Conservation (phyloP, 108 stramenopile species). For the Pseudonitzschia delicatissima region DNA sequence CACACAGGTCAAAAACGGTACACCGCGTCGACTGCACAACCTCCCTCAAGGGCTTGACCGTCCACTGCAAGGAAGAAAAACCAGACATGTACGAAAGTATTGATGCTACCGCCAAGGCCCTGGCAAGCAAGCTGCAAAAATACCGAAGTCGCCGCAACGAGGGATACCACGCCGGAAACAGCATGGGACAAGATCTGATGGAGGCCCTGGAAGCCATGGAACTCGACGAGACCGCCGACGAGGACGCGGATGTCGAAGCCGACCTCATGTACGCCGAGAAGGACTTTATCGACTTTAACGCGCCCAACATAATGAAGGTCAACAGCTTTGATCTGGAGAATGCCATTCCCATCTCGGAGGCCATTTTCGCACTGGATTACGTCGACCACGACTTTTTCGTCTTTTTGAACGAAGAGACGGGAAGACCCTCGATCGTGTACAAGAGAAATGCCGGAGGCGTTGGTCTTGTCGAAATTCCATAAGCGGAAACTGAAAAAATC, state of each 20-base stretch:
- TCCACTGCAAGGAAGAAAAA: slow-evolving; percentile 63
- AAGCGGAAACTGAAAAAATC: background rate
- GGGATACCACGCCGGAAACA: slow-evolving; percentile 77
- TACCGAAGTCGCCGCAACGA: slow-evolving; percentile 80
- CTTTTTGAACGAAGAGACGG: slow-evolving; percentile 78
- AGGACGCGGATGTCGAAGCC: slow-evolving; percentile 22
- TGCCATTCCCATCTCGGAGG: slow-evolving; percentile 78
- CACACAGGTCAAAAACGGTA: slow-evolving; percentile 68
- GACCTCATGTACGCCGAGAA: slow-evolving; percentile 1
- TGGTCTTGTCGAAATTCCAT: slow-evolving; percentile 72
- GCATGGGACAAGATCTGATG: slow-evolving; percentile 79
- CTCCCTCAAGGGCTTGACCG: slow-evolving; percentile 72
- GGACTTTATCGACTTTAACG: slow-evolving; percentile 67
- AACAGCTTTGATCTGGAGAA: slow-evolving; percentile 76
- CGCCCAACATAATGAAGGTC: slow-evolving; percentile 72
- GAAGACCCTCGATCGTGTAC: slow-evolving; percentile 82
- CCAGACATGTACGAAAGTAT: slow-evolving; percentile 88
- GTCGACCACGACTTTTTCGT: slow-evolving; percentile 93
- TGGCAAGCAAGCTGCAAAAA: slow-evolving; percentile 73
- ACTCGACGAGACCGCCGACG: slow-evolving; percentile 29
- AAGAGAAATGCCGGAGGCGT: slow-evolving; percentile 89
- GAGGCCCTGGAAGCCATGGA: slow-evolving; percentile 54
- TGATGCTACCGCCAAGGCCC: slow-evolving; percentile 62
- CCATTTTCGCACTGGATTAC: slow-evolving; percentile 88
- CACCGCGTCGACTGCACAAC: slow-evolving; percentile 81